Percentiles rank a stretch among this genome's conserved stretches.
These are phyloP conservation scores for Beauveria asiatica DNA, from an alignment of 2,329 filamentous ascomycete species.

Conservation along the genomic window DNA sequence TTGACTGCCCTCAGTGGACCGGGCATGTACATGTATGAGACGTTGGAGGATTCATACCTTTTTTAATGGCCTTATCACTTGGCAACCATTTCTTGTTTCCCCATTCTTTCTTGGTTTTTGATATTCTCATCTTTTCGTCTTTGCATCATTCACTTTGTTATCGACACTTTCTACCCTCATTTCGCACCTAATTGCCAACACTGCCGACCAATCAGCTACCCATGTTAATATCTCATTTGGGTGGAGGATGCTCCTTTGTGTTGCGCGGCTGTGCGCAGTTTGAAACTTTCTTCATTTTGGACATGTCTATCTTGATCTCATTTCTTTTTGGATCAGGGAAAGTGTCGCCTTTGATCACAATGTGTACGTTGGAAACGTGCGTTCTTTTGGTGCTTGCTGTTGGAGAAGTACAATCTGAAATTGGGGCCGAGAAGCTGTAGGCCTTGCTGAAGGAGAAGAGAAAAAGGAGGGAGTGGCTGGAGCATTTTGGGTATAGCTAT, in stretches of 20 bases:
- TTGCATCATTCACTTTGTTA: slow-evolving; percentile 5
- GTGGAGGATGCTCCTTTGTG: not conserved
- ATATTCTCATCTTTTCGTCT: not conserved
- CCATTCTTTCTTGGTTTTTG: slow-evolving; percentile 14
- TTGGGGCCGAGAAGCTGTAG: not conserved
- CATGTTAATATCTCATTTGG: slow-evolving; percentile 22
- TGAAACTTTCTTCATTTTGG: not conserved
- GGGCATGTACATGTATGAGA: not conserved
- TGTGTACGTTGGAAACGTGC: slow-evolving; percentile 9
- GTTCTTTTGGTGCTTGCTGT: not conserved
- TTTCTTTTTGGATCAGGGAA: not conserved
- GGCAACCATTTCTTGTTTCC: not conserved
- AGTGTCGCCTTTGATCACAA: not conserved
- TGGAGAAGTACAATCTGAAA: not conserved
- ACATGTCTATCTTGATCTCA: slow-evolving; percentile 1
- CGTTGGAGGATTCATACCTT: slow-evolving; percentile 13
- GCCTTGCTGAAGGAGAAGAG: not conserved
- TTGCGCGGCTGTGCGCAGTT: slow-evolving; percentile 1
- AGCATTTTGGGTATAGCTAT: slow-evolving; percentile 4
- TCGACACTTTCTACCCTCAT: slow-evolving; percentile 8
- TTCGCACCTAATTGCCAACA: slow-evolving; percentile 7
- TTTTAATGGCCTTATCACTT: slow-evolving; percentile 15
- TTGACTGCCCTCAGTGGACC: slow-evolving; percentile 12
- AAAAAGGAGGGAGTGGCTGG: not conserved
- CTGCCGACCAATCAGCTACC: slow-evolving; percentile 8